These are phyloP conservation scores for Aquilaria sinensis DNA, from an alignment of 345 rosid species.

Conservation along the genomic window DNA sequence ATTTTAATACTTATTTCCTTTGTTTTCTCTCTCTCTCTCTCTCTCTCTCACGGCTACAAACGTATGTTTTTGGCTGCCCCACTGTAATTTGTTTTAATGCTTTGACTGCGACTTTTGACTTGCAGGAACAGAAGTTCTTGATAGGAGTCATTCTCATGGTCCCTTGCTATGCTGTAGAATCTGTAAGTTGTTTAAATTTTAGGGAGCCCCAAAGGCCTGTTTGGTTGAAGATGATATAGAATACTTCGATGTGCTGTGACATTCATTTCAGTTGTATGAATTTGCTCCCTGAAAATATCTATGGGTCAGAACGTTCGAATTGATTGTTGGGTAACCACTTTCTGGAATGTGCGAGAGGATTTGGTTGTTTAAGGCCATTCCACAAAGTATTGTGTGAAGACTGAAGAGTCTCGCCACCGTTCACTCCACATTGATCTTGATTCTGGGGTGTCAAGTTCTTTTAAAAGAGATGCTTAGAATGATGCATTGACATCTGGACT, in stretches of 20 bases:
- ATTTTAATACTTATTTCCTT: neutral
- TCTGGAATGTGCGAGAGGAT: no score
- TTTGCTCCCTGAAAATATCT: no score
- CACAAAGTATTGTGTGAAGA: no score
- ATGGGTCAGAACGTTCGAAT: neutral
- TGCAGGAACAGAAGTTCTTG: conserved; percentile 94
- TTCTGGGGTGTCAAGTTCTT: no score
- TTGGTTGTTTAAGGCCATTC: no score
- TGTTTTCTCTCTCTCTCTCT: neutral
- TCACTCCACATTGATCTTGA: no score
- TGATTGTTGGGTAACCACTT: neutral
- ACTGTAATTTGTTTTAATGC: neutral
- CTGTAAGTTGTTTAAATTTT: conserved; percentile 43
- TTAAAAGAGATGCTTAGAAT: no score
- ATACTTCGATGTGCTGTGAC: neutral
- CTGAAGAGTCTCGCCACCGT: no score
- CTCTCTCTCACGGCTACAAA: neutral
- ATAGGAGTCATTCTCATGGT: conserved; percentile 99
- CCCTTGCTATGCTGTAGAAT: conserved; percentile 90
- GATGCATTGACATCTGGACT: no score
- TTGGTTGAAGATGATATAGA: neutral
- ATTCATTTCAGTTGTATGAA: neutral
- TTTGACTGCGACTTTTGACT: conserved; percentile 1
- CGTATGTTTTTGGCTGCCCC: neutral
- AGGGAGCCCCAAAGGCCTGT: neutral